These are phyloP conservation scores for Tephrocybe sp. DNA, from an alignment of 768 basidiomycete species.

Conservation along the genomic window DNA sequence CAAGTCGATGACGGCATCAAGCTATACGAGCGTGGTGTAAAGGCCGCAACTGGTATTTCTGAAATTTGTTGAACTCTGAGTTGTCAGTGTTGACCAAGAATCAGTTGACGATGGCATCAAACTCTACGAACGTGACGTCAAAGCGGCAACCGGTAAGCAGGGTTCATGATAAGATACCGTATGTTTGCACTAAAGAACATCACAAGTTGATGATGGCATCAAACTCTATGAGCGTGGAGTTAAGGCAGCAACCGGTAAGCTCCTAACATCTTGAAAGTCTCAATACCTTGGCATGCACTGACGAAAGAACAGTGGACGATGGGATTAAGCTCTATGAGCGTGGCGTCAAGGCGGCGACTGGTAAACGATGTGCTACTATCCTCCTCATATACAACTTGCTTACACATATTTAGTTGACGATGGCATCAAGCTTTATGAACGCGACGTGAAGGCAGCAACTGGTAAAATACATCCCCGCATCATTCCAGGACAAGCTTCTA, in stretches of 20 bases:
- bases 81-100: background rate
- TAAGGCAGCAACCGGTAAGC: conserved; percentile 3
- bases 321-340: conserved; percentile 8
- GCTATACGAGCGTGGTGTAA: conserved; percentile 6
- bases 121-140: conserved; percentile 5
- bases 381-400: background rate
- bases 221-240: conserved; percentile 7
- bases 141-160: conserved; percentile 3
- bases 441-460: background rate
- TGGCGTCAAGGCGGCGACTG: conserved; percentile 1
- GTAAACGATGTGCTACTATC: background rate
- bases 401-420: background rate
- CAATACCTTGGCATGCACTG: background rate
- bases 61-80: too few relatives aligned
- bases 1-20: conserved; percentile 8
- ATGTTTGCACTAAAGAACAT: too few relatives aligned
- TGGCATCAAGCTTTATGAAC: conserved; percentile 1
- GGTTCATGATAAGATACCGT: too few relatives aligned
- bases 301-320: background rate
- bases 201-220: conserved; percentile 6
- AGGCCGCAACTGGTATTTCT: conserved; percentile 2
- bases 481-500: too few relatives aligned
- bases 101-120: conserved; percentile 8
- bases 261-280: background rate
- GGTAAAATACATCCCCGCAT: background rate